A percentile compares a stretch with the other conserved stretches of the same genome.
Conservation (phyloP, 331 rosid species). For the Pyracantha coccinea region DNA sequence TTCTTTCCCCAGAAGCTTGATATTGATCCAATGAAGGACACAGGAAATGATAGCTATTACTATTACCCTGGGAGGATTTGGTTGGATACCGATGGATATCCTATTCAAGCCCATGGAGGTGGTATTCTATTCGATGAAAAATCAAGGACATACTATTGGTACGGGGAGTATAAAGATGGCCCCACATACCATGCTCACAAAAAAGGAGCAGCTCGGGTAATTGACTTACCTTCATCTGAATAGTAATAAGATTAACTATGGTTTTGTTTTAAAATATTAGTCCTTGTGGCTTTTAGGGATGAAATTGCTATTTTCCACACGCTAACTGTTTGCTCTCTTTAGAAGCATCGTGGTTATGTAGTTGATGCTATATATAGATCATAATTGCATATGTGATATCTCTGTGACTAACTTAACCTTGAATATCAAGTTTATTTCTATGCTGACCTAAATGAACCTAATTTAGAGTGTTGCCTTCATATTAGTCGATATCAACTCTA, state of each 20-base stretch:
- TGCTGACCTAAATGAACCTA: neutral
- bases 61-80: conserved; percentile 85
- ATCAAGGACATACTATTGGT: conserved; percentile 84
- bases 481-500: neutral
- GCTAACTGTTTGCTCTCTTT: neutral
- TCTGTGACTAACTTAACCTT: neutral
- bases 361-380: neutral
- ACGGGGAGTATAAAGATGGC: conserved; percentile 97
- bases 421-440: neutral
- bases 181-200: conserved; percentile 83
- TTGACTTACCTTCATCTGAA: conserved; percentile 11
- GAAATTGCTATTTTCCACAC: neutral
- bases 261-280: conserved; percentile 2
- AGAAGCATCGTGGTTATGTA: neutral
- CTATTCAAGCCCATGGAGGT: conserved; percentile 98
- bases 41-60: conserved; percentile 49
- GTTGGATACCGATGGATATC: conserved; percentile 88
- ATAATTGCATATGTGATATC: neutral
- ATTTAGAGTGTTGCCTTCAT: neutral
- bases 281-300: conserved; percentile 6
- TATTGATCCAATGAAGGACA: conserved; percentile 49
- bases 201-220: conserved; percentile 96
- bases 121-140: conserved; percentile 65
- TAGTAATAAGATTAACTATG: conserved; percentile 6
- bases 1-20: conserved; percentile 71